phyloP scores from a whole-genome alignment of 306 rosid genomes.

The Acacia confusa region DNA sequence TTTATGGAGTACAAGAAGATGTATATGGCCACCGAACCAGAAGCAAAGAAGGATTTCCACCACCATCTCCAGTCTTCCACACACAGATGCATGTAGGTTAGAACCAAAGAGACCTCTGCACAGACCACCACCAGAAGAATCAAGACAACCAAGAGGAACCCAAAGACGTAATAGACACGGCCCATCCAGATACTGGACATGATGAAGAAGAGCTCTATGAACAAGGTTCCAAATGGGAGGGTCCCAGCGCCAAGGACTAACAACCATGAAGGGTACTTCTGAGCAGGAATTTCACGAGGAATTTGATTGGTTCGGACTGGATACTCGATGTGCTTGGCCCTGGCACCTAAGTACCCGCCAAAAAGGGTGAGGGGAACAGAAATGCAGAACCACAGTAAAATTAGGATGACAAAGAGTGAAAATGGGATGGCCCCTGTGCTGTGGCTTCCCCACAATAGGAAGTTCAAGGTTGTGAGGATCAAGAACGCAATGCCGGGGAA shows the following conservation, averaged over 20 bases:
- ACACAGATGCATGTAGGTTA: slow-evolving; percentile 7
- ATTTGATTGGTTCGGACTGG: slow-evolving; percentile 6
- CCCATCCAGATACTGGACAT: slow-evolving; percentile 10
- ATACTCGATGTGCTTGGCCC: neutral
- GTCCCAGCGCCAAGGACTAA: neutral
- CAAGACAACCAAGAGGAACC: neutral
- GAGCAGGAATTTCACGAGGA: neutral
- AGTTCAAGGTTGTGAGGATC: slow-evolving; percentile 70
- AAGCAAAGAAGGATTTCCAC: slow-evolving; percentile 6
- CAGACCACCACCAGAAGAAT: slow-evolving; percentile 1
- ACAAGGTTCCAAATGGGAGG: neutral
- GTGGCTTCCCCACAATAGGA: slow-evolving; percentile 79
- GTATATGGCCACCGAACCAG: neutral
- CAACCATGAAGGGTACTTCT: slow-evolving; percentile 3
- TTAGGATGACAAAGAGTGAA: slow-evolving; percentile 59
- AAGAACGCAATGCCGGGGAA: slow-evolving; percentile 78
- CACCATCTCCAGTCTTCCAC: slow-evolving; percentile 5
- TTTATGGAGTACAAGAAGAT: slow-evolving; percentile 2
- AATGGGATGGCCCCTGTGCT: slow-evolving; percentile 87
- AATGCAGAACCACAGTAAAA: slow-evolving; percentile 43
- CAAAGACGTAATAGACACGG: neutral
- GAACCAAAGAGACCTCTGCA: neutral
- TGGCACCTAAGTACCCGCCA: neutral
- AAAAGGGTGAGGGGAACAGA: slow-evolving; percentile 3
- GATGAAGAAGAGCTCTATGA: slow-evolving; percentile 7